Evolutionary conservation across 1,139 yeast genomes (phyloP), one percentile per base, ranked within the genome.

Genomic region (Meyerozyma sp.): DNA sequence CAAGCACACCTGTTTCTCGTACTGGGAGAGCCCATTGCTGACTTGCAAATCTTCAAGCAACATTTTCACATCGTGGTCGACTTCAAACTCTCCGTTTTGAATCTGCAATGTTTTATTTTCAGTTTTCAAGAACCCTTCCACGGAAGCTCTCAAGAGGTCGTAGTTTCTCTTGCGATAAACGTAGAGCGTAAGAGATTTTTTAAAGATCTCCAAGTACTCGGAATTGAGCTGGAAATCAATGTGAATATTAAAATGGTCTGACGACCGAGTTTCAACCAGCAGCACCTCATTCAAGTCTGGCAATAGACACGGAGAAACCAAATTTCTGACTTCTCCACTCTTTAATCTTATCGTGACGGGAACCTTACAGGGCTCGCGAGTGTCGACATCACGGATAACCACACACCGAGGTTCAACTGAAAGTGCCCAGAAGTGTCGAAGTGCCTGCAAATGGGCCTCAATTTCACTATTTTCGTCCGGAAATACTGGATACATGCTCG

Each of bases 381-480:
- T 75, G 28, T 73, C 78, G 13, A 83, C 82, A 57, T 91, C 91
- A 46, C 93, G 71, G 1, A 86, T 75, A 9, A 87, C 75, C 13
- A 93, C 65, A 59, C 97, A 90, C 46, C 97, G 68, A 1, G 87
- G 84, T 52, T 84, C 93, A 8, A 86, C 84, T 0, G 95, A 79
- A 49, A 93, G 66, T 0, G 91, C 86, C 98, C 98, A 94, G 50
- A 94, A 84, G 61, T 90, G 95, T 40, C 96, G 73, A 39, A 91
- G 68, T 1, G 95, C 96, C 59, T 90, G 96, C 44, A 93, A 65
- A 57, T 87, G 89, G 13, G 84, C 77, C 44, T 77, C 81, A 45
- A 68, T 65, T 21, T 70, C 77, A 28, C 65, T 60, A 34, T 58
- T 60, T 16, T 61, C 71, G 43, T 58, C 65, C 1, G 94, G 88